Percentiles rank a stretch among this genome's conserved stretches.
These are phyloP conservation scores for Penicillium atrosanguineum DNA, from an alignment of 495 filamentous ascomycete species.

Conservation along the genomic window DNA sequence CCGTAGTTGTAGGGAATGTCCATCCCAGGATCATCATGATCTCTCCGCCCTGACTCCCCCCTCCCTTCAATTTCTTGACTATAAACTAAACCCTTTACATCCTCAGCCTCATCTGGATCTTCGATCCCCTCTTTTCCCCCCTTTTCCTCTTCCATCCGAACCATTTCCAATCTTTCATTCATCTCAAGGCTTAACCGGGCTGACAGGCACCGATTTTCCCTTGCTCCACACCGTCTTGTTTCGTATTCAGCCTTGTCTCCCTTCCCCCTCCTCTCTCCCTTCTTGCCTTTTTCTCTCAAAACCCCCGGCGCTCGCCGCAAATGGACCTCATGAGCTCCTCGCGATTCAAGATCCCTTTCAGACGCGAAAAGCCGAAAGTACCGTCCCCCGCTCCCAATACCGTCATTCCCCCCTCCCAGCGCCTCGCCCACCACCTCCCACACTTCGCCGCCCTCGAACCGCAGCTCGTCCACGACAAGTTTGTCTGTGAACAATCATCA, in stretches of 20 bases:
- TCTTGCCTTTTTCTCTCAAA: conserved; percentile 12
- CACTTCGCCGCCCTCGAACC: conserved; percentile 36
- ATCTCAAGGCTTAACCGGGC: conserved; percentile 5
- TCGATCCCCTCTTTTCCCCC: conserved; percentile 15
- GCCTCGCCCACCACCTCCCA: conserved; percentile 37
- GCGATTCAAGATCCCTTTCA: conserved; percentile 47
- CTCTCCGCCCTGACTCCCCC: background rate
- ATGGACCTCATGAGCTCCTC: conserved; percentile 51
- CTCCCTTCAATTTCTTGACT: background rate
- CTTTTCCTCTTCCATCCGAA: conserved; percentile 7
- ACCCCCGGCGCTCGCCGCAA: conserved; percentile 23
- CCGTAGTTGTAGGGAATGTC: background rate
- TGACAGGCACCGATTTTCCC: conserved; percentile 2
- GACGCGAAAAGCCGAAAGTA: conserved; percentile 41
- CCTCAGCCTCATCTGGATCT: conserved; percentile 11
- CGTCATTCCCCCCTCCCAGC: conserved; percentile 35
- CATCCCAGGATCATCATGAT: background rate
- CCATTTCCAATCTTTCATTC: background rate
- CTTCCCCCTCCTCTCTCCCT: conserved; percentile 11
- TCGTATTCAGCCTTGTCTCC: conserved; percentile 20
- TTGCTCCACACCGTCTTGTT: conserved; percentile 7
- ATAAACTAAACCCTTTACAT: background rate
- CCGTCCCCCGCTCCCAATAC: conserved; percentile 13
- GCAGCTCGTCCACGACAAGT: conserved; percentile 50
- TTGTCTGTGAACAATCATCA: conserved; percentile 48